phyloP scores from a whole-genome alignment of 2,329 filamentous ascomycete species.

The Cladosporium sp. region DNA sequence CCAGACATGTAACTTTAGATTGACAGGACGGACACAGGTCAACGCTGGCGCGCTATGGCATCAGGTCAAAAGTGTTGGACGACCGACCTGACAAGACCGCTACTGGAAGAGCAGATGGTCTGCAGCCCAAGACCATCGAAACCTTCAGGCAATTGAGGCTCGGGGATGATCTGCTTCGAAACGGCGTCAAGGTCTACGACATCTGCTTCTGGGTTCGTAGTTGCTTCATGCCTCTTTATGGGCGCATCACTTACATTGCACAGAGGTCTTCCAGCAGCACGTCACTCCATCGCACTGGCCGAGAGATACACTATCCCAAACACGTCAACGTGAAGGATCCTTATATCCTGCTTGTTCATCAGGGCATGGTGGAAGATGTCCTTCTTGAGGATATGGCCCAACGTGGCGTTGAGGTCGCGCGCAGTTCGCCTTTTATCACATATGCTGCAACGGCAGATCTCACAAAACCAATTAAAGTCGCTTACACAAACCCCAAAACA shows the following conservation, averaged over 20 bases:
- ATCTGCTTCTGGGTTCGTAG: slow-evolving; percentile 65
- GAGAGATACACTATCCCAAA: slow-evolving; percentile 64
- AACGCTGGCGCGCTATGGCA: slow-evolving; percentile 61
- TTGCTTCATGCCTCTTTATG: neutral
- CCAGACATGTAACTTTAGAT: neutral
- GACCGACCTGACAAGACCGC: slow-evolving; percentile 64
- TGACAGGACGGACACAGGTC: slow-evolving; percentile 33
- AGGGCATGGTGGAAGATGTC: slow-evolving; percentile 70
- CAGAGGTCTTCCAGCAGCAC: slow-evolving; percentile 33
- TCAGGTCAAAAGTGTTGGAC: slow-evolving; percentile 63
- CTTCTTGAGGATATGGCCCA: slow-evolving; percentile 66
- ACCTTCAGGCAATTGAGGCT: slow-evolving; percentile 69
- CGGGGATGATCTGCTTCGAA: slow-evolving; percentile 63
- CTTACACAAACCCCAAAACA: slow-evolving; percentile 36
- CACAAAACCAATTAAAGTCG: slow-evolving; percentile 24
- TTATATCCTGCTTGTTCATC: slow-evolving; percentile 57
- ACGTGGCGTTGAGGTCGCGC: slow-evolving; percentile 58
- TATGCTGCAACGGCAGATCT: slow-evolving; percentile 30
- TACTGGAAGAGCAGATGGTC: slow-evolving; percentile 65
- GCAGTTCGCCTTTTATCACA: slow-evolving; percentile 60
- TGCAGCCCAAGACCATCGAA: slow-evolving; percentile 76
- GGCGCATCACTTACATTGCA: neutral
- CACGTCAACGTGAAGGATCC: slow-evolving; percentile 50
- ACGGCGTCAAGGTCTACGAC: slow-evolving; percentile 67
- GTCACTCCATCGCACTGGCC: slow-evolving; percentile 56